Evolutionary conservation across 345 rosid genomes (phyloP), one percentile per base, ranked within the genome.

Genomic region (Capsella bursapastoris): DNA sequence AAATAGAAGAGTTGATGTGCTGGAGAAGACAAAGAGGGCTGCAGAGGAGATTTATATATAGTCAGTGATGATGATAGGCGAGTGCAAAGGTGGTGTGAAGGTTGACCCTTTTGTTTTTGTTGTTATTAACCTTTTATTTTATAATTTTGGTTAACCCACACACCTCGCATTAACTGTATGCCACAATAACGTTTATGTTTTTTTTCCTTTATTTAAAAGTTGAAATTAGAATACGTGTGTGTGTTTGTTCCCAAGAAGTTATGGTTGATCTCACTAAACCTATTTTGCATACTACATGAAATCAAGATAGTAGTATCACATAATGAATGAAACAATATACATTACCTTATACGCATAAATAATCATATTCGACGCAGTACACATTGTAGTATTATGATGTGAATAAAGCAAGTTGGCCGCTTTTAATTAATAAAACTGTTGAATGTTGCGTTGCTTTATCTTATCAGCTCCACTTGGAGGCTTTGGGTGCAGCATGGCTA

Each of bases 51-150:
- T 53, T 50, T 78, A 67, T 72, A 67, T 72, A 65, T 49, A 64
- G 66, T 2, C 51, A 25, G 48, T 32, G 49, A 61, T 61, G 69
- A 75, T 75, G 79, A 78, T 50, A 65, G 57, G 66, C 68, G 43
- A 57, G 62, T 57, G 81, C 76, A 65, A 66, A 77, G 76, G 77
- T 66, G 57, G 81, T 78, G 77, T 65, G 69, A 72, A 72, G 57
- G 38, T 78, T 78, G 81, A 78, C 81, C 64, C 75, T 57, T 57
- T 56, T 53, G 57, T 11, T 15, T 44, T 10, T 15, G 1, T 31
- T 69, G 64, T 27, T 41, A 22, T 16, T 11, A 16, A 16, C 29
- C 2, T n/a, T 14, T 50, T 3, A 18, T 18, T 29, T 15, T 22
- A 22, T 22, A 22, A 2, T 38, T 64, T 71, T 58, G 77, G 77